Evolutionary conservation across 177 flowering plant species (phyloP).

Genomic region (Vitis hybrid): DNA sequence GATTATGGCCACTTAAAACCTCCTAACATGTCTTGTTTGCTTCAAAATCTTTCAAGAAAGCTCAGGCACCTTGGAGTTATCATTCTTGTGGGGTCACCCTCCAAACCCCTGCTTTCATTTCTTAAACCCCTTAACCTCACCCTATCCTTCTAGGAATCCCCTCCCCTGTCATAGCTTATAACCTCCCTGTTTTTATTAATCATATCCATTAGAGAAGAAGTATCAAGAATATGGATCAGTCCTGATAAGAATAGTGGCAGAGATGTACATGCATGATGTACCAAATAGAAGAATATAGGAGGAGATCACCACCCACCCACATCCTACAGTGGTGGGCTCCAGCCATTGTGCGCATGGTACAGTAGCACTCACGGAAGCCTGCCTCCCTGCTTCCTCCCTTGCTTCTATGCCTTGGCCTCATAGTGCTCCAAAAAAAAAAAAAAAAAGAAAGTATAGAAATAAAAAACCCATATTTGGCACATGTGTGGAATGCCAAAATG

Average conservation of each 20-base stretch:
- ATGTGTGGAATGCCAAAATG: constrained; percentile 19
- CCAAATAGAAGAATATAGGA: background rate
- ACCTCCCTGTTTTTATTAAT: no score
- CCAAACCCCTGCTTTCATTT: no score
- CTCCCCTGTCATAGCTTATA: background rate
- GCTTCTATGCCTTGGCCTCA: no score
- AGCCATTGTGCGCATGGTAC: constrained; percentile 48
- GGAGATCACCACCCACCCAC: background rate
- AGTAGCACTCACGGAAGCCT: constrained; percentile 36
- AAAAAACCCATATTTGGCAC: background rate
- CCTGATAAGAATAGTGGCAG: no score
- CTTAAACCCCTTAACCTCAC: background rate
- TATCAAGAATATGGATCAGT: no score
- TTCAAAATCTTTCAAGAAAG: constrained; percentile 4
- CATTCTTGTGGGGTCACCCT: constrained; percentile 9
- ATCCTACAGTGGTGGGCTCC: constrained; percentile 28
- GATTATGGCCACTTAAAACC: constrained; percentile 27
- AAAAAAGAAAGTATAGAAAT: background rate
- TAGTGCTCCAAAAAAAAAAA: constrained; percentile 24
- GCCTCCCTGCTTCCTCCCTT: no score
- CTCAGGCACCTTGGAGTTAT: constrained; percentile 3
- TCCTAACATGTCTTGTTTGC: constrained; percentile 29
- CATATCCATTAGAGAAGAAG: no score
- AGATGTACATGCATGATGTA: background rate
- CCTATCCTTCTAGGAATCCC: background rate